Percentiles rank a stretch among this genome's conserved stretches.
phyloP scores from a whole-genome alignment of 345 rosid genomes.

The Euphorbia peplus region DNA sequence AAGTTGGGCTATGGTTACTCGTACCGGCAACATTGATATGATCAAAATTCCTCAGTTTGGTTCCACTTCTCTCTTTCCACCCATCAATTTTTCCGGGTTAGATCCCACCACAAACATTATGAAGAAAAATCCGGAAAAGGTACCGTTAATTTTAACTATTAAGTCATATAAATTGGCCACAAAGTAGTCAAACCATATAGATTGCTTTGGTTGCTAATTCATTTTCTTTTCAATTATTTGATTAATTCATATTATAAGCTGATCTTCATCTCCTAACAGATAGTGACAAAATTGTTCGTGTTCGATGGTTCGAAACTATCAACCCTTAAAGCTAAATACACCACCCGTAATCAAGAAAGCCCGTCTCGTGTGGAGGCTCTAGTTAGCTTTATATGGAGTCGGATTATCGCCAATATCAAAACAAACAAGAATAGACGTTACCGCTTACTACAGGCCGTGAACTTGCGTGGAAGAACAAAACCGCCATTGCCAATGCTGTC shows the following conservation, averaged over 20 bases:
- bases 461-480: constrained; percentile 17
- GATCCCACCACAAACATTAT: not conserved
- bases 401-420: not conserved
- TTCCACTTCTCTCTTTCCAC: constrained; percentile 44
- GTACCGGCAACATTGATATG: not conserved
- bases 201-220: too few relatives aligned
- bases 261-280: too few relatives aligned
- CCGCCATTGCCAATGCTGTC: not conserved
- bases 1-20: not conserved
- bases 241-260: too few relatives aligned
- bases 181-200: too few relatives aligned
- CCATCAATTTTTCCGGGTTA: not conserved
- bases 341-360: too few relatives aligned
- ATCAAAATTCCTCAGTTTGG: constrained; percentile 25
- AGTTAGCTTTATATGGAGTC: not conserved
- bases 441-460: constrained; percentile 18
- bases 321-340: not conserved
- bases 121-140: not conserved
- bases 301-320: not conserved
- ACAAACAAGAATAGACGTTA: not conserved
- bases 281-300: not conserved
- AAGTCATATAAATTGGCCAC: too few relatives aligned
- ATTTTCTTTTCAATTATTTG: too few relatives aligned
- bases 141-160: too few relatives aligned
- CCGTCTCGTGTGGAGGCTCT: constrained; percentile 23